Percentiles rank a stretch among this genome's conserved stretches.
These are phyloP conservation scores for Vigna trinervia DNA, from an alignment of 306 rosid genomes.

Conservation along the genomic window DNA sequence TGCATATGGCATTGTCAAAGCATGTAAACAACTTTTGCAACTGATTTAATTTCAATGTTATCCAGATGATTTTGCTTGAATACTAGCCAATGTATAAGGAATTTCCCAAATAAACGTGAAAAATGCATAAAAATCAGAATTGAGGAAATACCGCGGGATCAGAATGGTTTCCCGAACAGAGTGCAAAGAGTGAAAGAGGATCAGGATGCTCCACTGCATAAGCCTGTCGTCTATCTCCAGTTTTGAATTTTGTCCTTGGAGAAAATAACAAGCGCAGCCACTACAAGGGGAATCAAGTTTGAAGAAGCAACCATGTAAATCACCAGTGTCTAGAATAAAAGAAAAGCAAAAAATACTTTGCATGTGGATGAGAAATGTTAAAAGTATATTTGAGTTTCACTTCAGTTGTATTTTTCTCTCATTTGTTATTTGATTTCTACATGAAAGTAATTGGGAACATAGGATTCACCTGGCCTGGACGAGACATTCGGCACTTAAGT, in stretches of 20 bases:
- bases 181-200: conserved; percentile 87
- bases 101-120: not conserved
- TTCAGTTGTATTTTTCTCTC: not conserved
- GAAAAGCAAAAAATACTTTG: not conserved
- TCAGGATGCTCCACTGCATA: conserved; percentile 71
- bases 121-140: conserved; percentile 11
- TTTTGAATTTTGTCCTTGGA: conserved; percentile 69
- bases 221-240: conserved; percentile 72
- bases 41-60: not conserved
- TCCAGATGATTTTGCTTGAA: not conserved
- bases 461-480: conserved; percentile 85
- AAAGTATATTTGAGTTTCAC: not conserved
- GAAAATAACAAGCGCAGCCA: conserved; percentile 87
- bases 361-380: not conserved
- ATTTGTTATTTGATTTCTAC: not conserved
- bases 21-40: not conserved
- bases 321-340: conserved; percentile 12
- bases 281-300: conserved; percentile 51
- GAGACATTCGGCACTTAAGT: conserved; percentile 86
- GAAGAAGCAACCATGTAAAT: conserved; percentile 5
- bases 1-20: not conserved
- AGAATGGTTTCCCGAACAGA: conserved; percentile 93
- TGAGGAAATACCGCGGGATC: conserved; percentile 83
- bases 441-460: conserved; percentile 2
- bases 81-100: not conserved